phyloP scores from a whole-genome alignment of 129 eudicot genomes.

The Lonicera japonica region DNA sequence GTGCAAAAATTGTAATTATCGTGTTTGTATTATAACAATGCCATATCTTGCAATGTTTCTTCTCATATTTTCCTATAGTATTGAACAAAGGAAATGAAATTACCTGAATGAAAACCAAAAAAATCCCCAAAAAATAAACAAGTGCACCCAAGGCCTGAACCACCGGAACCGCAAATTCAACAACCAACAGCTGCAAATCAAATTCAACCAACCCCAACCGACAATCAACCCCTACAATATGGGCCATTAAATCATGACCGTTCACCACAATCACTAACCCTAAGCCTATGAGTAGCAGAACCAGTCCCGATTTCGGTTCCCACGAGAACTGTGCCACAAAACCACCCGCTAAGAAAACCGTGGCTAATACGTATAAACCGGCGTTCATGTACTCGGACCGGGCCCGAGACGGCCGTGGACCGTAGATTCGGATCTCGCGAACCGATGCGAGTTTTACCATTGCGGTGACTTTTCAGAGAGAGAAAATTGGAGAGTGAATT shows the following conservation, averaged over 20 bases:
- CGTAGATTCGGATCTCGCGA: slow-evolving; percentile 67
- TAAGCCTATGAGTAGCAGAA: slow-evolving; percentile 47
- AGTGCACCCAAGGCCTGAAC: slow-evolving; percentile 47
- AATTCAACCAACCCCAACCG: slow-evolving; percentile 36
- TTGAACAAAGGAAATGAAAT: too few species aligned
- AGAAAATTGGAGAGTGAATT: not conserved
- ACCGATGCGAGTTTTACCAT: slow-evolving; percentile 96
- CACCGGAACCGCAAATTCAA: slow-evolving; percentile 66
- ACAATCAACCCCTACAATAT: slow-evolving; percentile 58
- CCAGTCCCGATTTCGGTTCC: slow-evolving; percentile 74
- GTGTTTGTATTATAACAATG: too few species aligned
- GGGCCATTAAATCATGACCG: slow-evolving; percentile 71
- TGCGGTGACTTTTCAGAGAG: not conserved
- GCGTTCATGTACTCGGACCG: slow-evolving; percentile 75
- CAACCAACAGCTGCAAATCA: slow-evolving; percentile 61
- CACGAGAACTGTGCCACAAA: slow-evolving; percentile 57
- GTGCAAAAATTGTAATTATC: too few species aligned
- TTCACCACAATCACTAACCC: slow-evolving; percentile 45
- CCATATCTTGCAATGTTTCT: too few species aligned
- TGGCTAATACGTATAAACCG: slow-evolving; percentile 57
- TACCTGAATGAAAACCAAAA: slow-evolving; percentile 70
- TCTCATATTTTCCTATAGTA: too few species aligned
- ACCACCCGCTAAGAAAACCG: slow-evolving; percentile 53
- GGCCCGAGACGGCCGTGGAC: slow-evolving; percentile 47
- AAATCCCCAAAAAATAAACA: slow-evolving; percentile 37